Base-by-base conservation (phyloP, 2,329 filamentous ascomycete species). In the Alternaria alternata region DNA sequence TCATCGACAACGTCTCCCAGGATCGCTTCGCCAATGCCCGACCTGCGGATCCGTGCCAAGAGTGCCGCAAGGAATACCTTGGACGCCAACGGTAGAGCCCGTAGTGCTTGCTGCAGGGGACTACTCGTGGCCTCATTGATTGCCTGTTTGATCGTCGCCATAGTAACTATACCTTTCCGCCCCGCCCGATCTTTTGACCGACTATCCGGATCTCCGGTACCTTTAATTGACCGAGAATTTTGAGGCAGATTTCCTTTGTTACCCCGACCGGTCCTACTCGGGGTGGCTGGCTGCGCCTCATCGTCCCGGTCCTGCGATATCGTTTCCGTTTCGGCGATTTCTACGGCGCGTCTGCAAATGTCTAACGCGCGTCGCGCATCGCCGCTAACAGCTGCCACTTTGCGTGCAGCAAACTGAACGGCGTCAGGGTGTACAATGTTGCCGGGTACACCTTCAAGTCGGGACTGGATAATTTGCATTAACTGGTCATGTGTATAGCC, bases 401-500 rank as follows among this genome's bases (percentile, higher is more conserved):
- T 99, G 62, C 95, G 89, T 69, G 92, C 94, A 4, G 95, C 95
- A 74, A 99, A 99, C 79, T 98, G 94, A 51, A 99, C 87, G 14
- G 95, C 96, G 73, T 99, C 95, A 1, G 92, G 83, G 62, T 97
- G 93, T 41, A 99, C 94, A 44, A 99, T 91, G 67, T 94, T 89
- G 26, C 93, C 93, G 1, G 92, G 90, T 0, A 98, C 92, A 54
- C 92, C 93, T 74, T 93, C 89, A 2, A 99, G 86, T 30, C 95
- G 90, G n/a, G 93, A 96, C 73, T 94, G 90, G 65, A 99, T 97
- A 73, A 99, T 99, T 68, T 91, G 91, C 91, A 98, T 97, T 41
- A 99, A 86, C 79, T 99, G 95, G 60, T 95, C 93, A 78, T 99
- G 94, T 58, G 93, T 97, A 79, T 99, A 99, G 22, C 95, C 95